Conservation (phyloP, 1,139 yeast genomes). For the Entelexis paramagnoliae region DNA sequence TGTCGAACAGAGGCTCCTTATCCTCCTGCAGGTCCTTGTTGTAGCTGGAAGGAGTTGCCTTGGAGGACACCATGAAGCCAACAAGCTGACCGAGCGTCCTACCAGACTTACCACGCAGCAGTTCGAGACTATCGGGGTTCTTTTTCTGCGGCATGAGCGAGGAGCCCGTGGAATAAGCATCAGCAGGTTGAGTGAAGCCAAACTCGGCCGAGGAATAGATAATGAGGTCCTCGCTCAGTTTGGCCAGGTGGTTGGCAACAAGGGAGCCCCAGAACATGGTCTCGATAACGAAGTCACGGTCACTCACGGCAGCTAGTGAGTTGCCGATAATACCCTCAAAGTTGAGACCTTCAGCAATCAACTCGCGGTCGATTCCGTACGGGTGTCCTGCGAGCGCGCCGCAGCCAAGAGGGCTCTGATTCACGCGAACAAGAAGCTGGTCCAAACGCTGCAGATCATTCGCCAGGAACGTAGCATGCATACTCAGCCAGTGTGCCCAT, state of each 20-base stretch:
- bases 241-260: conserved; percentile 88
- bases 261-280: conserved; percentile 95
- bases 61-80: conserved; percentile 91
- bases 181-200: conserved; percentile 85
- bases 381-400: conserved; percentile 99
- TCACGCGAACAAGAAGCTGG: conserved; percentile 72
- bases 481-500: conserved; percentile 96
- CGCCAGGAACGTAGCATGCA: conserved; percentile 87
- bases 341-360: conserved; percentile 64
- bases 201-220: conserved; percentile 96
- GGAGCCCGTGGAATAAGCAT: conserved; percentile 97
- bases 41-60: conserved; percentile 93
- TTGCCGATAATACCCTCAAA: conserved; percentile 84
- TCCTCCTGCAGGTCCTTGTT: conserved; percentile 99
- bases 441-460: conserved; percentile 78
- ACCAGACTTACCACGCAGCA: conserved; percentile 93
- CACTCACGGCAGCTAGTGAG: conserved; percentile 89
- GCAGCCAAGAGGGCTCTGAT: conserved; percentile 83
- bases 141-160: conserved; percentile 98
- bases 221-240: conserved; percentile 88
- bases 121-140: conserved; percentile 91
- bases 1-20: conserved; percentile 92
- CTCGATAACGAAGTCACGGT: conserved; percentile 95
- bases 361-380: conserved; percentile 92
- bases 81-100: conserved; percentile 91